Conservation (phyloP, 805 yeast genomes). For the Wickerhamomyces bovis region DNA sequence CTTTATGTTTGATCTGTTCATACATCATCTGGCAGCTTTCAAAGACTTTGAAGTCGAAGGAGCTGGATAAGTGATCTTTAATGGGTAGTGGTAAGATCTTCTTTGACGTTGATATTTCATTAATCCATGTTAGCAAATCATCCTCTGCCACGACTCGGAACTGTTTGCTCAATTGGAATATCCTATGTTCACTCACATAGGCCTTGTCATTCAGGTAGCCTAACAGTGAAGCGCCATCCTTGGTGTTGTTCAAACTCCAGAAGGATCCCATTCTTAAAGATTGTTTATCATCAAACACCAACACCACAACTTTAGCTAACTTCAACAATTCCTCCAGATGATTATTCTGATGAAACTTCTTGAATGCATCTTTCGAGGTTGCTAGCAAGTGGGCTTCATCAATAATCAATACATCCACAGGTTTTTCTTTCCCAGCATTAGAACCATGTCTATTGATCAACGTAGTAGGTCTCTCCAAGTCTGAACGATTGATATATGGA, state of each 20-base stretch:
- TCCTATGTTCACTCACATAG: too few species aligned
- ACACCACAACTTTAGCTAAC: conserved; percentile 32
- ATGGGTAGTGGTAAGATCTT: too few species aligned
- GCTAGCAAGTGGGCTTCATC: not conserved
- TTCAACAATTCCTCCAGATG: conserved; percentile 36
- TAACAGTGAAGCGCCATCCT: too few species aligned
- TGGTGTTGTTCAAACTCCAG: not conserved
- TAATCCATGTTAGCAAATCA: too few species aligned
- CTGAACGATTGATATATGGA: conserved; percentile 30
- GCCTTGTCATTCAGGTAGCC: too few species aligned
- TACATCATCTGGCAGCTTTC: too few species aligned
- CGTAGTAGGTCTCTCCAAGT: conserved; percentile 42
- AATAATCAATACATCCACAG: not conserved
- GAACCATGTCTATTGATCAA: conserved; percentile 35
- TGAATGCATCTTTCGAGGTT: conserved; percentile 27
- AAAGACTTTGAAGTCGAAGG: too few species aligned
- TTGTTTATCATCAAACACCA: conserved; percentile 35
- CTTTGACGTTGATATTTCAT: too few species aligned
- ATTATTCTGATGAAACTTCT: conserved; percentile 38
- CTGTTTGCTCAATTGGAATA: too few species aligned
- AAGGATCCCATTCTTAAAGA: not conserved
- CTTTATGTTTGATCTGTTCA: too few species aligned
- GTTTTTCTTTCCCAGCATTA: conserved; percentile 26
- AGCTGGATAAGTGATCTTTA: too few species aligned
- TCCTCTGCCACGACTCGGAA: too few species aligned